phyloP scores from a whole-genome alignment of 441 rosid species.

The Pelargonium myrrhifolium region DNA sequence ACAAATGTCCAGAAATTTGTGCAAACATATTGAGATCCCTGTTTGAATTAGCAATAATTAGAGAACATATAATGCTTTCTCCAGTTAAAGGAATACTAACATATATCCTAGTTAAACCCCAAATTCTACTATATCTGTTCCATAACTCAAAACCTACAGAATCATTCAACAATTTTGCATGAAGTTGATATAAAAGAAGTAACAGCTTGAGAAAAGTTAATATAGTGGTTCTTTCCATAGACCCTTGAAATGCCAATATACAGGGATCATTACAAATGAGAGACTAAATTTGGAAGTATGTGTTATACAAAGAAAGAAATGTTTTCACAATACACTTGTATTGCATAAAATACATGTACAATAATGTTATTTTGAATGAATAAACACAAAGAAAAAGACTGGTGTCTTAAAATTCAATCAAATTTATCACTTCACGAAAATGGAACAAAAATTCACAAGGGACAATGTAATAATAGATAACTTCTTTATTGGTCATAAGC shows the following conservation, averaged over 20 bases:
- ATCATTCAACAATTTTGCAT: not conserved
- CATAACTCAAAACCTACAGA: not conserved
- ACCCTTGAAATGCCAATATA: too few relatives aligned
- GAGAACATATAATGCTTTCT: slow-evolving; percentile 7
- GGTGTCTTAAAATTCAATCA: not conserved
- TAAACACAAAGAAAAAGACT: not conserved
- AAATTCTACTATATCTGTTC: not conserved
- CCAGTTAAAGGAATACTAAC: slow-evolving; percentile 3
- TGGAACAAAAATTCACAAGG: not conserved
- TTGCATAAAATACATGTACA: not conserved
- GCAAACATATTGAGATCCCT: slow-evolving; percentile 99
- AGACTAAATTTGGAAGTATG: not conserved
- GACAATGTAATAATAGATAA: not conserved
- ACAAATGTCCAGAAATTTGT: slow-evolving; percentile 91
- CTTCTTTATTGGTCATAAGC: not conserved
- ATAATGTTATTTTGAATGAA: not conserved
- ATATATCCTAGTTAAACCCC: slow-evolving; percentile 1
- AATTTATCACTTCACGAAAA: not conserved
- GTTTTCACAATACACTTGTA: not conserved
- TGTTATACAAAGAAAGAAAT: not conserved
- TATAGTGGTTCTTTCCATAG: not conserved
- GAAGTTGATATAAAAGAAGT: not conserved
- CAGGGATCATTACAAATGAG: too few relatives aligned
- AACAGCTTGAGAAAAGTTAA: not conserved
- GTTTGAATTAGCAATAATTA: slow-evolving; percentile 24